Evolutionary conservation across 805 yeast species (phyloP).

Genomic region (Lachancea meyersii): DNA sequence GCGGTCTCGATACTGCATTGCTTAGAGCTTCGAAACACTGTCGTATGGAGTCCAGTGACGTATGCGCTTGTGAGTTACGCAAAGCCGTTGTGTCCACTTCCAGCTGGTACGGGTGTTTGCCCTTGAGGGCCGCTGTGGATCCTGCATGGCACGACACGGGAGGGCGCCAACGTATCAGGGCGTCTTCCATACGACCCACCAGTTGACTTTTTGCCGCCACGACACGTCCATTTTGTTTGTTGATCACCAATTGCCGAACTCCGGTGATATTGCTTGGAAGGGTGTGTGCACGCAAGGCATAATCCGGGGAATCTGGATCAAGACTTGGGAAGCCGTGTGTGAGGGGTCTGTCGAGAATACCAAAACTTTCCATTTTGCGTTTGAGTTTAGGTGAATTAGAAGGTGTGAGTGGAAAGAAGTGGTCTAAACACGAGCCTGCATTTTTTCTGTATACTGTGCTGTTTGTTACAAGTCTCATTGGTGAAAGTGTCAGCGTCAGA

Average conservation of each 20-base stretch:
- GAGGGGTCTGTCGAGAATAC: slow-evolving; percentile 3
- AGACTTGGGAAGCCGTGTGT: background rate
- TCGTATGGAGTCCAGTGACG: slow-evolving; percentile 4
- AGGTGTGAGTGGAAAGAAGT: background rate
- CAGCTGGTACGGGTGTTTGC: slow-evolving; percentile 27
- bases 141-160: slow-evolving; percentile 22
- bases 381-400: background rate
- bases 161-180: slow-evolving; percentile 27
- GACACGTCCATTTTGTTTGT: slow-evolving; percentile 20
- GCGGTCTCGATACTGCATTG: background rate
- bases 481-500: no score
- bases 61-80: background rate
- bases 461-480: no score
- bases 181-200: slow-evolving; percentile 25
- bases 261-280: slow-evolving; percentile 6
- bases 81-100: slow-evolving; percentile 1
- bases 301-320: background rate
- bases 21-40: slow-evolving; percentile 6
- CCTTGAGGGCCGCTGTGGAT: slow-evolving; percentile 23
- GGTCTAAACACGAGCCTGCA: no score
- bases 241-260: slow-evolving; percentile 25
- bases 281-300: slow-evolving; percentile 3
- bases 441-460: no score
- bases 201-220: slow-evolving; percentile 16
- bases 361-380: background rate